A percentile compares a stretch with the other conserved stretches of the same genome.
phyloP scores from a whole-genome alignment of 2,329 filamentous ascomycete species.

The Cercospora brassicicola region DNA sequence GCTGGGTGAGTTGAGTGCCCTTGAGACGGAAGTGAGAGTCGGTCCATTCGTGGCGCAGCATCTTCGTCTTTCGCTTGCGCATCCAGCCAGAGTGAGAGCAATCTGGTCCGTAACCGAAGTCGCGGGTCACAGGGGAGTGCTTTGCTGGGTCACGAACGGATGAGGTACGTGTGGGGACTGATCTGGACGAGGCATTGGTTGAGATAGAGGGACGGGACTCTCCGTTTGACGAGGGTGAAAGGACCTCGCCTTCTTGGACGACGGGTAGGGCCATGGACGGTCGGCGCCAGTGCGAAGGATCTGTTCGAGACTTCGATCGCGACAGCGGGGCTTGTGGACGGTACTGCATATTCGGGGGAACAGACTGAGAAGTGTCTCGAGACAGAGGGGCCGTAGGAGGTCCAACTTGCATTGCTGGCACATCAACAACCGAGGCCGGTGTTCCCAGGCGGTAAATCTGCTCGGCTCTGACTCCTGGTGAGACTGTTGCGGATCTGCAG shows the following conservation, averaged over 20 bases:
- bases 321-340: constrained; percentile 44
- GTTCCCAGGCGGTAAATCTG: constrained; percentile 74
- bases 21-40: constrained; percentile 87
- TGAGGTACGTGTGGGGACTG: constrained; percentile 5
- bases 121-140: constrained; percentile 34
- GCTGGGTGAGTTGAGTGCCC: constrained; percentile 63
- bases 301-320: constrained; percentile 43
- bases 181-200: constrained; percentile 29
- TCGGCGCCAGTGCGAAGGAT: constrained; percentile 53
- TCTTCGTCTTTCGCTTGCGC: constrained; percentile 88
- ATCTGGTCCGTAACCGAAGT: constrained; percentile 39
- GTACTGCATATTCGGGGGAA: constrained; percentile 91
- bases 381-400: constrained; percentile 61
- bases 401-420: constrained; percentile 61
- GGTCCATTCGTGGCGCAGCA: constrained; percentile 91
- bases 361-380: constrained; percentile 81
- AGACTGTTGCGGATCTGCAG: constrained; percentile 78
- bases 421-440: constrained; percentile 86
- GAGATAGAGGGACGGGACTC: constrained; percentile 45
- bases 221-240: constrained; percentile 33
- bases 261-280: constrained; percentile 70
- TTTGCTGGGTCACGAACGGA: constrained; percentile 35
- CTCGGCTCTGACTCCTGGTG: constrained; percentile 58
- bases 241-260: constrained; percentile 59
- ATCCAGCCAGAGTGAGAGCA: constrained; percentile 75